A percentile compares a stretch with the other conserved stretches of the same genome.
phyloP scores from a whole-genome alignment of 495 filamentous ascomycete species.

The Amniculicola lignicola region DNA sequence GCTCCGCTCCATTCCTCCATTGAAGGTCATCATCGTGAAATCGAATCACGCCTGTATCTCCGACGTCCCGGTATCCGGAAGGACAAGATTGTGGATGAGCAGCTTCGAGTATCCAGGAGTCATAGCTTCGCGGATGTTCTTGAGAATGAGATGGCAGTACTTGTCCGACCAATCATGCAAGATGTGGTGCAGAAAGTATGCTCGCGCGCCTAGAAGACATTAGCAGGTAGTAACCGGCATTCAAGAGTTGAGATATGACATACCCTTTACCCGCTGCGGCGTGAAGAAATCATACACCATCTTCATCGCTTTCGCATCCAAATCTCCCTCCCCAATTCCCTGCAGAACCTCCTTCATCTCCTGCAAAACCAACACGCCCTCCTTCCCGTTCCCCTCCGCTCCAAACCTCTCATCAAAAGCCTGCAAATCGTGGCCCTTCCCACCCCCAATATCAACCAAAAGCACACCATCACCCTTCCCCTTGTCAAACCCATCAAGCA shows the following conservation, averaged over 20 bases:
- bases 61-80: slow-evolving; percentile 42
- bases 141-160: slow-evolving; percentile 40
- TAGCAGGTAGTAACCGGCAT: neutral
- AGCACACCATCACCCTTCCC: neutral
- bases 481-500: slow-evolving; percentile 1
- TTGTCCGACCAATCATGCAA: slow-evolving; percentile 38
- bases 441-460: neutral
- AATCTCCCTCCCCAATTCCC: neutral
- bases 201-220: slow-evolving; percentile 28
- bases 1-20: slow-evolving; percentile 43
- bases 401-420: neutral
- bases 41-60: slow-evolving; percentile 35
- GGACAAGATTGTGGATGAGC: slow-evolving; percentile 48
- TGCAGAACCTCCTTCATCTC: neutral
- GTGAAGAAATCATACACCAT: slow-evolving; percentile 22
- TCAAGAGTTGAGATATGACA: neutral
- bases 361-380: slow-evolving; percentile 6
- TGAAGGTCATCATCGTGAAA: slow-evolving; percentile 44
- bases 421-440: neutral
- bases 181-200: slow-evolving; percentile 26
- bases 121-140: slow-evolving; percentile 45
- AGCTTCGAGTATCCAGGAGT: slow-evolving; percentile 46
- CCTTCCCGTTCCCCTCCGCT: neutral
- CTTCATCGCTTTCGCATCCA: neutral
- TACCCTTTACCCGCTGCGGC: slow-evolving; percentile 17